Evolutionary conservation across 257 asterid genomes (phyloP), one percentile per base, ranked within the genome.

Genomic region (Echites panduratus): DNA sequence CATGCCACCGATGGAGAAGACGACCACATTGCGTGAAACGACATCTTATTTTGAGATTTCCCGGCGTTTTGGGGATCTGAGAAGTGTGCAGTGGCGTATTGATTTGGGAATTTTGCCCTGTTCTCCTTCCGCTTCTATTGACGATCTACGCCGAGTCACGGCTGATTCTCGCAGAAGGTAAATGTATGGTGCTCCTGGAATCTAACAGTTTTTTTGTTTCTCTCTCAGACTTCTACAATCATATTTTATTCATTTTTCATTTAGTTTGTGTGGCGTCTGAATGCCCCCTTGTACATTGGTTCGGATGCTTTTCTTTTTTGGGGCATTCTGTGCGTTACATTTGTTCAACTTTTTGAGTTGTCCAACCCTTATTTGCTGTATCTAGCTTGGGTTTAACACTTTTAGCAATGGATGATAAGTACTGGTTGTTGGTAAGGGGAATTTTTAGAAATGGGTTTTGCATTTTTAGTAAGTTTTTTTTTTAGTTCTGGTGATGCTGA

Each of bases 161-260:
- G 99, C 99, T 68, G 81, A 95, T 85, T 84, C 90, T 66, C 95
- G 99, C 32, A 95, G 99, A 87, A 89, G 93, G 99, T 95, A 78
- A 64, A 72, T 14, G 19, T 4, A 7, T 69, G 59, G 6, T 26
- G 32, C 44, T 52, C 27, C 20, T 44, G 43, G 54, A 24, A 29
- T 44, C 29, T 48, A 40, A 3, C 9, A 11, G 35, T 20, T 13
- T 49, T n/a, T n/a, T n/a, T n/a, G n/a, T n/a, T n/a, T n/a, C n/a
- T n/a, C n/a, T n/a, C n/a, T n/a, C n/a, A n/a, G n/a, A n/a, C n/a
- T n/a, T n/a, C n/a, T n/a, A n/a, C n/a, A n/a, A n/a, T n/a, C n/a
- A n/a, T n/a, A n/a, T n/a, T n/a, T n/a, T n/a, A n/a, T n/a, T n/a
- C n/a, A n/a, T n/a, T n/a, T n/a, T n/a, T n/a, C n/a, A n/a, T n/a